Evolutionary conservation across 1,139 yeast genomes (phyloP).

Genomic region (Kodamaea arcana): DNA sequence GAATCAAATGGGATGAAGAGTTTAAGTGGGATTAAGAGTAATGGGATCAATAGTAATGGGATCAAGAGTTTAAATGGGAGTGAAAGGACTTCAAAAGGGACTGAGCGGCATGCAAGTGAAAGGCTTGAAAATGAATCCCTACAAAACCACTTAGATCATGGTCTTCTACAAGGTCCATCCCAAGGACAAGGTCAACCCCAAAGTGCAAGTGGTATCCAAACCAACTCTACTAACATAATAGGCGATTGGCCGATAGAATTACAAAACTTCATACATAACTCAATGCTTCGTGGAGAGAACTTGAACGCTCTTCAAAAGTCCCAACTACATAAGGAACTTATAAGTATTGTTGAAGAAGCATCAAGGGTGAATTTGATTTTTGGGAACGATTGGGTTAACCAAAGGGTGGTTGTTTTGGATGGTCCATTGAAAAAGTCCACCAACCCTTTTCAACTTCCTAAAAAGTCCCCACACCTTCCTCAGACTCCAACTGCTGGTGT

Average conservation of each 20-base stretch:
- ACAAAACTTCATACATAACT: conserved; percentile 43
- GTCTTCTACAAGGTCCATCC: too few species aligned
- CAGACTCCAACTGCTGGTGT: too few species aligned
- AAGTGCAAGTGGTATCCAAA: conserved; percentile 1
- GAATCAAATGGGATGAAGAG: too few species aligned
- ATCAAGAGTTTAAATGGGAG: too few species aligned
- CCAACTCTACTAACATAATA: background rate
- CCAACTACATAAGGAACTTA: conserved; percentile 43
- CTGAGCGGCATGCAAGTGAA: too few species aligned
- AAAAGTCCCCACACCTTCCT: too few species aligned
- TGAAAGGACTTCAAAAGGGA: too few species aligned
- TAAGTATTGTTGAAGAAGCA: conserved; percentile 48
- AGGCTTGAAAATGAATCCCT: too few species aligned
- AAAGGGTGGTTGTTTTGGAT: conserved; percentile 51
- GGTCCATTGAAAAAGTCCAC: conserved; percentile 16
- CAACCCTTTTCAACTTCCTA: conserved; percentile 3
- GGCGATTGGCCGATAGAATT: conserved; percentile 44
- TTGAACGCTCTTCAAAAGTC: conserved; percentile 22
- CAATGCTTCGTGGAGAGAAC: conserved; percentile 33
- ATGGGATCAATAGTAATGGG: too few species aligned
- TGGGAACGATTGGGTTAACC: conserved; percentile 58
- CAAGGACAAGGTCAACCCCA: too few species aligned
- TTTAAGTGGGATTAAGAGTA: too few species aligned
- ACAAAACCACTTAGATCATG: too few species aligned
- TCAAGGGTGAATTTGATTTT: conserved; percentile 42